Conservation (phyloP, 805 yeast species). For the Candida alai region DNA sequence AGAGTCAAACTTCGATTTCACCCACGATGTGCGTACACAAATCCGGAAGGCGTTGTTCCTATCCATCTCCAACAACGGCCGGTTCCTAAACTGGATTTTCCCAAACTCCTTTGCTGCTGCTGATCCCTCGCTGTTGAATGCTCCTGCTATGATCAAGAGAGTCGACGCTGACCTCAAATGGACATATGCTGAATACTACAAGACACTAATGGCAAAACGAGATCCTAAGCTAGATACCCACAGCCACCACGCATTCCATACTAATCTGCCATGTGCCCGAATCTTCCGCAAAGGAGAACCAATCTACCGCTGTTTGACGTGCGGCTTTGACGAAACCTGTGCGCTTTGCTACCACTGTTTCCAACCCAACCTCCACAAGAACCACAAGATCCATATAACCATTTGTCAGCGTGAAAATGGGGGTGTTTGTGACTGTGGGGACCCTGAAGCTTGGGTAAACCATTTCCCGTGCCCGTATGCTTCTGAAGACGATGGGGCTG, state of each 20-base stretch:
- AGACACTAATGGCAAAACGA: conserved; percentile 11
- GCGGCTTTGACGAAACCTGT: conserved; percentile 80
- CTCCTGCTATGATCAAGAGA: background rate
- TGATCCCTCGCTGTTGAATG: background rate
- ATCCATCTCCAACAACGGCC: conserved; percentile 30
- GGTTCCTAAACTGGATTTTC: conserved; percentile 32
- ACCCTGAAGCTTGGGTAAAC: conserved; percentile 74
- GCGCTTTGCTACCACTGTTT: conserved; percentile 79
- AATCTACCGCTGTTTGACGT: conserved; percentile 68
- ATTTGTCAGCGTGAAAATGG: conserved; percentile 67
- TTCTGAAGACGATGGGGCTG: conserved; percentile 8
- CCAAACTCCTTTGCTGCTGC: conserved; percentile 21
- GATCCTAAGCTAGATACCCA: conserved; percentile 19
- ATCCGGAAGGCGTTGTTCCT: conserved; percentile 30
- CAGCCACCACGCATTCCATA: conserved; percentile 43
- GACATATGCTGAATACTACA: conserved; percentile 30
- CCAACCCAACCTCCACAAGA: conserved; percentile 63
- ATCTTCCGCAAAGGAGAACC: conserved; percentile 78
- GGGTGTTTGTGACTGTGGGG: conserved; percentile 89
- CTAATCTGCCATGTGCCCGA: conserved; percentile 68
- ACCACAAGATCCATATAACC: conserved; percentile 65
- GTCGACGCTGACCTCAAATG: conserved; percentile 24
- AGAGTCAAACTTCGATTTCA: conserved; percentile 23
- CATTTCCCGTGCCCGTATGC: conserved; percentile 47
- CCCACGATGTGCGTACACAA: conserved; percentile 18